phyloP scores from a whole-genome alignment of 1,284 basidiomycete genomes.

The Fereydounia khargensis region DNA sequence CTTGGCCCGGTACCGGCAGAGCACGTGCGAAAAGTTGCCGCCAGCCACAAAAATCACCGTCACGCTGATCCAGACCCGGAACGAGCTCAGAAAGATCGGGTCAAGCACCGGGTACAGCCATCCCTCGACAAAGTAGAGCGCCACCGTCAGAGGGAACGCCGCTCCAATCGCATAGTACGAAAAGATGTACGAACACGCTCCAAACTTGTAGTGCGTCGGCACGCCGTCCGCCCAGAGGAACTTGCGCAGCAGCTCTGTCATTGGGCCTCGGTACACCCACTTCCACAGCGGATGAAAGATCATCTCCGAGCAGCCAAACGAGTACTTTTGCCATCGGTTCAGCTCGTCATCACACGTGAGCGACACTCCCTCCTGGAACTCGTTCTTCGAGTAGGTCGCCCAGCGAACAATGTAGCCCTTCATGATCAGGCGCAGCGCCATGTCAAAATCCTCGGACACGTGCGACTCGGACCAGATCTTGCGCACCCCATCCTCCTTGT shows the following conservation, averaged over 20 bases:
- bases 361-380: slow-evolving; percentile 84
- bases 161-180: slow-evolving; percentile 75
- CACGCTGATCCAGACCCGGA: slow-evolving; percentile 75
- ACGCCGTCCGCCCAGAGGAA: slow-evolving; percentile 70
- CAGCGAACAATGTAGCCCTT: slow-evolving; percentile 71
- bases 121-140: slow-evolving; percentile 73
- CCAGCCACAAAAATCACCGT: slow-evolving; percentile 72
- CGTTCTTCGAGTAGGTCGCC: slow-evolving; percentile 76
- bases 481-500: slow-evolving; percentile 65
- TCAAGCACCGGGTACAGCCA: slow-evolving; percentile 68
- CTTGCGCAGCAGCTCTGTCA: slow-evolving; percentile 72
- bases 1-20: slow-evolving; percentile 74
- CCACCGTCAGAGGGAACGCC: slow-evolving; percentile 65
- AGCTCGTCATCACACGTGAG: slow-evolving; percentile 71
- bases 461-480: slow-evolving; percentile 79
- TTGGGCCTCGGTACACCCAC: slow-evolving; percentile 73
- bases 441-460: slow-evolving; percentile 79
- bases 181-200: slow-evolving; percentile 69
- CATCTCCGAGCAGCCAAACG: slow-evolving; percentile 66
- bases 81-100: slow-evolving; percentile 62
- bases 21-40: slow-evolving; percentile 70
- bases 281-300: slow-evolving; percentile 60
- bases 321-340: slow-evolving; percentile 83
- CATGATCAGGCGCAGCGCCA: slow-evolving; percentile 63
- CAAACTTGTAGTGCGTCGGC: slow-evolving; percentile 71